Evolutionary conservation across 345 rosid genomes (phyloP).

Genomic region (Ricinus communis): DNA sequence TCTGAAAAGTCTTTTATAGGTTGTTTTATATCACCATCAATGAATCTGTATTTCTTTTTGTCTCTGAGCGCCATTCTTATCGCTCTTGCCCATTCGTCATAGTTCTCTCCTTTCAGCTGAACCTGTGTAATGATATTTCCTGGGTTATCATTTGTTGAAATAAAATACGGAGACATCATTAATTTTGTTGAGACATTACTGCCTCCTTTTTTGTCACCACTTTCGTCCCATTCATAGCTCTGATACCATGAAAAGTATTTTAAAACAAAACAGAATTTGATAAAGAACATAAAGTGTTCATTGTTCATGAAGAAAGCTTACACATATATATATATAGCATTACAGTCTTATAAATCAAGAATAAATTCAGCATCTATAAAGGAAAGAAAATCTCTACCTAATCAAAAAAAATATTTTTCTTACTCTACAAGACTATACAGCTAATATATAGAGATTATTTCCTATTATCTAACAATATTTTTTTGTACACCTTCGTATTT

Average conservation of each 20-base stretch:
- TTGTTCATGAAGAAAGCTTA: no score
- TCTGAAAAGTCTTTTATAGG: neutral
- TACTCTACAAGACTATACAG: neutral
- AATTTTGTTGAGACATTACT: neutral
- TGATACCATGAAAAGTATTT: neutral
- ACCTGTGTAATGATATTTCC: neutral
- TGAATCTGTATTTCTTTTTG: constrained; percentile 15
- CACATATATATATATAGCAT: no score
- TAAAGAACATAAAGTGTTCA: neutral
- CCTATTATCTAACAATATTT: neutral
- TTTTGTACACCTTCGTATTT: neutral
- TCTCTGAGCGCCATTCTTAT: constrained; percentile 9
- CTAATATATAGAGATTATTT: neutral
- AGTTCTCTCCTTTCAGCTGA: constrained; percentile 15
- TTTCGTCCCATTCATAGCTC: neutral
- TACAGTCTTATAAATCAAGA: no score
- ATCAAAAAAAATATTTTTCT: no score
- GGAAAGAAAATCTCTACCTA: neutral
- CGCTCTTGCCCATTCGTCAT: constrained; percentile 18
- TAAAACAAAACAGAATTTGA: neutral
- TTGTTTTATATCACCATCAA: constrained; percentile 6
- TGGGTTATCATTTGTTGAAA: neutral
- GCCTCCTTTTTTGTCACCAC: neutral
- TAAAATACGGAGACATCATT: neutral
- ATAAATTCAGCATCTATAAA: no score